Conservation (phyloP, 805 yeast genomes). For the Tetrapisispora fleetii region DNA sequence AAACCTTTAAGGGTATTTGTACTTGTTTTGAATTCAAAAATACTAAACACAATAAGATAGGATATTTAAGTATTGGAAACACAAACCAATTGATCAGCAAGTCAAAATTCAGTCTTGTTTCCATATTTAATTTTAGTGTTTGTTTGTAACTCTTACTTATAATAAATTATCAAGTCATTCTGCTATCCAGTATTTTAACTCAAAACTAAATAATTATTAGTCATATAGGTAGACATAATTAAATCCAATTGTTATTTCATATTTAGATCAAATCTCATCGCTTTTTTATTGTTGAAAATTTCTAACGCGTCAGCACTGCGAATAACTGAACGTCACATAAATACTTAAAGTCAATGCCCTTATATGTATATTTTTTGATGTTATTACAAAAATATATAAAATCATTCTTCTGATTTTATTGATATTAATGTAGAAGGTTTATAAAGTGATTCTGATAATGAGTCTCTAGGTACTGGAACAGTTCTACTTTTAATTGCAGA, state of each 20-base stretch:
- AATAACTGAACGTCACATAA: no score
- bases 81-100: constrained; percentile 8
- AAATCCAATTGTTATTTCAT: no score
- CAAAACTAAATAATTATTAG: no score
- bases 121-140: neutral
- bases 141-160: neutral
- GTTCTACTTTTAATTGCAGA: constrained; percentile 35
- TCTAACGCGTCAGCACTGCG: no score
- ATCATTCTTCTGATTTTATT: neutral
- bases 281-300: no score
- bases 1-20: neutral
- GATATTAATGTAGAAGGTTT: neutral
- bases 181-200: neutral
- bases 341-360: no score
- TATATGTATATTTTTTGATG: no score
- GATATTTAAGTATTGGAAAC: constrained; percentile 15
- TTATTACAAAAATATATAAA: no score
- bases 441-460: constrained; percentile 45
- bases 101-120: constrained; percentile 13
- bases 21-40: constrained; percentile 2
- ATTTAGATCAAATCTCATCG: no score
- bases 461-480: constrained; percentile 44
- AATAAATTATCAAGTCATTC: neutral
- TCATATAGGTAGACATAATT: no score
- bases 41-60: constrained; percentile 8